Base-by-base conservation (phyloP, 2,329 filamentous ascomycete genomes). In the Penicillium olsonii region DNA sequence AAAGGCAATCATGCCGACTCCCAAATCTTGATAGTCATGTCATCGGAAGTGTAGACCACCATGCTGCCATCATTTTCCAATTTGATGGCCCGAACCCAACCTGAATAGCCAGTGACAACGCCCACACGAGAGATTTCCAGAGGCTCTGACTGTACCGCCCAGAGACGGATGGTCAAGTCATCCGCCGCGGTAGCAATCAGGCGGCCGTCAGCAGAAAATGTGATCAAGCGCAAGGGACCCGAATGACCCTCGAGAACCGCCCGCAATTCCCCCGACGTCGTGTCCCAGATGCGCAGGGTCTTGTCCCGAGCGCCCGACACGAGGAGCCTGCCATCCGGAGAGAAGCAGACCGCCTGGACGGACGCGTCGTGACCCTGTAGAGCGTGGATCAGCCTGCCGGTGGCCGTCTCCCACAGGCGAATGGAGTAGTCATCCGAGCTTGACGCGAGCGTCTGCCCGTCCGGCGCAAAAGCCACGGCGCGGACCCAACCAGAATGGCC, bases 21-120 rank as follows among this genome's bases (percentile, higher is more conserved):
- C 47, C 47, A 50, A 14, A 50, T 45, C 42, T 50, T 50, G 42
- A 50, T 50, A 24, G 47, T 50, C 47, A 50, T 50, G 37, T 50
- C 47, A 27, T 50, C 47, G 22, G 47, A 50, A 2, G 47, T 50
- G 14, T 50, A 50, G 24, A 40, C 47, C 4, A 31, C 42, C 27
- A 50, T 37, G 1, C 26, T 39, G 8, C 44, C 47, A 24, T 50
- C 42, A 19, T 2, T 12, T 20, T 29, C 33, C 35, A 50, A 24
- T 14, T 27, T 45, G 17, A 50, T 50, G 4, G 35, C 47, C 17
- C 47, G 42, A 27, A 45, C 47, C 47, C 47, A 50, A 4, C 47
- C 47, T 2, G 47, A 40, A 40, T 45, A 45, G n/a, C 47, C 47
- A 4, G 35, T 50, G 10, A 50, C 37, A 15, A 50, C 22, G 4